phyloP scores from a whole-genome alignment of 2,329 filamentous ascomycete genomes.

The Harringtonia lauricola region DNA sequence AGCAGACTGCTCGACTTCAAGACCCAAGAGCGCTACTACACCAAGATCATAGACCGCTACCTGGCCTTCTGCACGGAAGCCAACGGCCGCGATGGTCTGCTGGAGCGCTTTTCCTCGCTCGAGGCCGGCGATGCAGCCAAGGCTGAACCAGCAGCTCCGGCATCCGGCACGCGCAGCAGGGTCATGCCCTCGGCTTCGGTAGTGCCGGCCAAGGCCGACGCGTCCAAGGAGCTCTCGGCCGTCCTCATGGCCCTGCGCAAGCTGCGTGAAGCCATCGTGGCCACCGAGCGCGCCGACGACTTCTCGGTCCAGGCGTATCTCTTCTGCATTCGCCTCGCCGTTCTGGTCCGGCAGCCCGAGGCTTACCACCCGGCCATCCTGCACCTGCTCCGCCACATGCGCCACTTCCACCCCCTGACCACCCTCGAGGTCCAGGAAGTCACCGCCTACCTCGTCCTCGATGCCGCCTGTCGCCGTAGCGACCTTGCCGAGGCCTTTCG shows the following conservation, averaged over 20 bases:
- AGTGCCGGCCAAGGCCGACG: neutral
- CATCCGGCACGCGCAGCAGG: neutral
- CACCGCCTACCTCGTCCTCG: conserved; percentile 69
- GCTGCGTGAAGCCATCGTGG: conserved; percentile 79
- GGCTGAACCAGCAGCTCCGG: neutral
- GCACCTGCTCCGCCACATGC: conserved; percentile 64
- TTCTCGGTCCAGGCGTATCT: conserved; percentile 87
- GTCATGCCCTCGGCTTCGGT: neutral
- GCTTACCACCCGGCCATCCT: conserved; percentile 83
- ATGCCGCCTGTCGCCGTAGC: conserved; percentile 74
- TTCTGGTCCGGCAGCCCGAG: conserved; percentile 72
- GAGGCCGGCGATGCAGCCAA: conserved; percentile 17
- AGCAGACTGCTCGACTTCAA: conserved; percentile 60
- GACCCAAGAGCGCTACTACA: conserved; percentile 76
- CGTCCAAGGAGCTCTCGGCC: conserved; percentile 52
- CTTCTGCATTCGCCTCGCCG: conserved; percentile 76
- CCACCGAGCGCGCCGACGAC: conserved; percentile 60
- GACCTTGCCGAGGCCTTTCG: conserved; percentile 65
- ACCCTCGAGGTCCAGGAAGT: conserved; percentile 68
- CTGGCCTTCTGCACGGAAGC: conserved; percentile 76
- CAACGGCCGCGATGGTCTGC: conserved; percentile 59
- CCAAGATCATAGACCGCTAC: conserved; percentile 78
- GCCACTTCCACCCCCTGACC: conserved; percentile 56
- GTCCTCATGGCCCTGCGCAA: conserved; percentile 82
- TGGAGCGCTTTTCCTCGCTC: conserved; percentile 63